Percentiles rank a stretch among this genome's conserved stretches.
Conservation (phyloP, 1,284 basidiomycete genomes). For the Melampsora americana region DNA sequence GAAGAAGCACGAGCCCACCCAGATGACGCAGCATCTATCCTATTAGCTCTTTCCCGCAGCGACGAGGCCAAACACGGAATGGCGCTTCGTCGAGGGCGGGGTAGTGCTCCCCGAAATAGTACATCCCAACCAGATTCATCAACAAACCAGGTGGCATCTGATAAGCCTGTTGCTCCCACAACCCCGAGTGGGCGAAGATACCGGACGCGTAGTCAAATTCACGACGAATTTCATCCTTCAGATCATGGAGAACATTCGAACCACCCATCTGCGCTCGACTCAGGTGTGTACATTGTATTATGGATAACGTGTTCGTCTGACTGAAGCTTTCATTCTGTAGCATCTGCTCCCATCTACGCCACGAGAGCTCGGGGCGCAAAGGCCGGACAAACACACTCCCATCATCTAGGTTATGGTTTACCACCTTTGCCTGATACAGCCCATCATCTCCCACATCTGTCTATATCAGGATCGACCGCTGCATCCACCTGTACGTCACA, state of each 20-base stretch:
- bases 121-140: neutral
- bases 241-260: neutral
- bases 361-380: neutral
- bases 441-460: slow-evolving; percentile 2
- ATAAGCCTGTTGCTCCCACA: neutral
- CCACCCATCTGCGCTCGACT: neutral
- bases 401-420: slow-evolving; percentile 26
- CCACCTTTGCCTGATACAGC: neutral
- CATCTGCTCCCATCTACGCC: slow-evolving; percentile 1
- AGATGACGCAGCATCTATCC: slow-evolving; percentile 42
- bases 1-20: slow-evolving; percentile 8
- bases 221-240: slow-evolving; percentile 14
- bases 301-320: neutral
- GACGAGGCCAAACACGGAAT: slow-evolving; percentile 36
- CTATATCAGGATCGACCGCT: slow-evolving; percentile 36
- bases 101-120: slow-evolving; percentile 11
- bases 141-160: neutral
- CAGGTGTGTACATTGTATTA: neutral
- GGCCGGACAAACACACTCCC: neutral
- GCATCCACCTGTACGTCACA: slow-evolving; percentile 40
- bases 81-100: slow-evolving; percentile 38
- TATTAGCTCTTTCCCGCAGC: slow-evolving; percentile 37
- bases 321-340: neutral
- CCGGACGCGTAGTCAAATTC: slow-evolving; percentile 33
- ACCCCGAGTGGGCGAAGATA: slow-evolving; percentile 31